phyloP scores from a whole-genome alignment of 2,329 filamentous ascomycete genomes.

The Arthroderma sp. region DNA sequence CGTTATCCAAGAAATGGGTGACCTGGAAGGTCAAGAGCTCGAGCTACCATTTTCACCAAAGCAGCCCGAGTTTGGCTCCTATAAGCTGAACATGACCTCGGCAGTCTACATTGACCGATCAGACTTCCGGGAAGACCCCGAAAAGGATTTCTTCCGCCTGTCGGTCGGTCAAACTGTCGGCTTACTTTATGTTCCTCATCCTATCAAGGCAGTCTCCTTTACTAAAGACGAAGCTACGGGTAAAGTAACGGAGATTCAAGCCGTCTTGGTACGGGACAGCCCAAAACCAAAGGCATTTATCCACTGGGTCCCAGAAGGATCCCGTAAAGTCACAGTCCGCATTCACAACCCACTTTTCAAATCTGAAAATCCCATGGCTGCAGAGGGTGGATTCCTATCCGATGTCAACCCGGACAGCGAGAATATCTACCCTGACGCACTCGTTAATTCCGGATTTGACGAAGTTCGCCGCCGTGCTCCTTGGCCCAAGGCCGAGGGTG shows the following conservation, averaged over 20 bases:
- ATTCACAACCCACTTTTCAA: constrained; percentile 77
- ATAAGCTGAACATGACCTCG: constrained; percentile 35
- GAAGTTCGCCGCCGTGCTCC: constrained; percentile 61
- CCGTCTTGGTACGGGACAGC: too few species aligned
- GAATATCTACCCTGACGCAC: constrained; percentile 59
- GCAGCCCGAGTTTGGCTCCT: constrained; percentile 41
- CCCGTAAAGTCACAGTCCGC: constrained; percentile 56
- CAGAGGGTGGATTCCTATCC: constrained; percentile 66
- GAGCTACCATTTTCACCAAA: constrained; percentile 63
- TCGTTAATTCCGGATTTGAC: constrained; percentile 72
- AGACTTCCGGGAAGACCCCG: constrained; percentile 63
- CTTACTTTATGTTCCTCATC: constrained; percentile 55
- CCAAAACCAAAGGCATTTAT: too few species aligned
- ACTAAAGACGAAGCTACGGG: constrained; percentile 52
- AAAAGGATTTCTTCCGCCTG: constrained; percentile 63
- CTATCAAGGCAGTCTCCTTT: constrained; percentile 56
- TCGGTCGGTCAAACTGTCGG: constrained; percentile 63
- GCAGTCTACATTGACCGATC: constrained; percentile 73
- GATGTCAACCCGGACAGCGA: constrained; percentile 79
- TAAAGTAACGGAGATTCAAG: constrained; percentile 47
- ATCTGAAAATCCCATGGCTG: constrained; percentile 64
- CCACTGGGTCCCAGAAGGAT: constrained; percentile 69
- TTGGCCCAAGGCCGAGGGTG: constrained; percentile 40
- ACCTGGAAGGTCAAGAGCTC: constrained; percentile 51
- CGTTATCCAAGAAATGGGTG: constrained; percentile 59